Evolutionary conservation across 1,284 basidiomycete genomes (phyloP).

Genomic region (Salmacisia buchloeana): DNA sequence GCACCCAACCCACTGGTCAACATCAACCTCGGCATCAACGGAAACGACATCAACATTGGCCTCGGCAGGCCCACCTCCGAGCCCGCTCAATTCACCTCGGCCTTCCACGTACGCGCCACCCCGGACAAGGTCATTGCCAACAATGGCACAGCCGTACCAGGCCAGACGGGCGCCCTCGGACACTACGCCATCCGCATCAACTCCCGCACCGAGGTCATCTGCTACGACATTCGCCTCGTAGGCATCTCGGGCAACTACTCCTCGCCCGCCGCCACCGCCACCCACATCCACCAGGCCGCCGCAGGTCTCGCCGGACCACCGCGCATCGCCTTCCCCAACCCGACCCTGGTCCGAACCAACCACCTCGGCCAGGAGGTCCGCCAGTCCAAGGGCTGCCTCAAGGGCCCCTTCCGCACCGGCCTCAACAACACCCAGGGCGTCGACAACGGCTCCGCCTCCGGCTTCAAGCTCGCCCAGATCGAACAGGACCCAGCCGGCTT

Average conservation of each 20-base stretch:
- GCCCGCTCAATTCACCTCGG: conserved; percentile 43
- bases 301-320: conserved; percentile 49
- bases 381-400: conserved; percentile 31
- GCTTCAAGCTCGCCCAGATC: conserved; percentile 35
- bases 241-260: conserved; percentile 42
- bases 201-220: conserved; percentile 47
- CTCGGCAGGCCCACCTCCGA: not conserved
- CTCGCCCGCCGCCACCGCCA: conserved; percentile 49
- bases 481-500: conserved; percentile 47
- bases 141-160: conserved; percentile 37
- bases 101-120: conserved; percentile 42
- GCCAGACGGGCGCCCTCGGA: conserved; percentile 44
- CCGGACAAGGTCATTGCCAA: conserved; percentile 36
- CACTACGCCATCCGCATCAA: conserved; percentile 50
- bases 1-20: not conserved
- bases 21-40: not conserved
- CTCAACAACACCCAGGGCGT: conserved; percentile 7
- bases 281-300: conserved; percentile 50
- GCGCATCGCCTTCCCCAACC: conserved; percentile 51
- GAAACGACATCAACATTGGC: not conserved
- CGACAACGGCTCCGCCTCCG: conserved; percentile 17
- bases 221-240: conserved; percentile 46
- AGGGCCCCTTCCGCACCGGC: conserved; percentile 51
- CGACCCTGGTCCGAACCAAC: conserved; percentile 13
- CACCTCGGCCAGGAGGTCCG: conserved; percentile 15